Conservation (phyloP, 2,329 filamentous ascomycete genomes). For the Fonsecaea pugnacius region DNA sequence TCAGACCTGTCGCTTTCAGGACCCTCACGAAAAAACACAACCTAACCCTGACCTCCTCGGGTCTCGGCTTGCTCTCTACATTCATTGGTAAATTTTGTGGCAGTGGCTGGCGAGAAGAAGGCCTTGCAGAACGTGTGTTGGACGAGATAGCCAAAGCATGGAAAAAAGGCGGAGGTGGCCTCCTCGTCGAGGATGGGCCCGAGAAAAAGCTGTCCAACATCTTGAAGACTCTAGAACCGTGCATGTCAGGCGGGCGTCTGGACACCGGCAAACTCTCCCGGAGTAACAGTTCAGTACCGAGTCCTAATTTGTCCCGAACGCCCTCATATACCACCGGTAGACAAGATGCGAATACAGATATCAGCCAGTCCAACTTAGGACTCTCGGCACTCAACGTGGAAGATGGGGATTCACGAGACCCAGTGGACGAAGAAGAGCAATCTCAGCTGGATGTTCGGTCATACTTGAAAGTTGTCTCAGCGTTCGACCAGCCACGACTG, state of each 20-base stretch:
- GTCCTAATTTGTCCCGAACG: conserved; percentile 63
- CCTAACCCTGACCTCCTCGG: conserved; percentile 84
- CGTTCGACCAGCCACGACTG: conserved; percentile 76
- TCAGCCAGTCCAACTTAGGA: conserved; percentile 69
- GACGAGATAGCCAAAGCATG: conserved; percentile 90
- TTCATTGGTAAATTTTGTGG: conserved; percentile 95
- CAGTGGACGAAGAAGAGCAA: conserved; percentile 38
- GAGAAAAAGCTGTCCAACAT: conserved; percentile 76
- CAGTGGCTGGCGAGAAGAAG: conserved; percentile 94
- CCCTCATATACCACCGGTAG: conserved; percentile 47
- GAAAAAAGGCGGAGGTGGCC: conserved; percentile 86
- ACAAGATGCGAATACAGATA: conserved; percentile 56
- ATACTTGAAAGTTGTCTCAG: conserved; percentile 82
- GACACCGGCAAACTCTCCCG: conserved; percentile 53
- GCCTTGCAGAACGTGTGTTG: conserved; percentile 85
- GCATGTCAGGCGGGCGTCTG: conserved; percentile 78
- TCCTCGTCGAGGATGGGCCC: conserved; percentile 84
- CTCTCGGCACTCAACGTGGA: conserved; percentile 54
- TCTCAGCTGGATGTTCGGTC: conserved; percentile 70
- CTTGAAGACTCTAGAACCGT: conserved; percentile 79
- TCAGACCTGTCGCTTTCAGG: conserved; percentile 88
- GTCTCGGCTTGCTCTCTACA: conserved; percentile 78
- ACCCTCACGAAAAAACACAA: conserved; percentile 98
- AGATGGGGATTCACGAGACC: not conserved
- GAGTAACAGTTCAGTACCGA: conserved; percentile 49